phyloP scores from a whole-genome alignment of 2,329 filamentous ascomycete genomes.

The Periconia digitata region DNA sequence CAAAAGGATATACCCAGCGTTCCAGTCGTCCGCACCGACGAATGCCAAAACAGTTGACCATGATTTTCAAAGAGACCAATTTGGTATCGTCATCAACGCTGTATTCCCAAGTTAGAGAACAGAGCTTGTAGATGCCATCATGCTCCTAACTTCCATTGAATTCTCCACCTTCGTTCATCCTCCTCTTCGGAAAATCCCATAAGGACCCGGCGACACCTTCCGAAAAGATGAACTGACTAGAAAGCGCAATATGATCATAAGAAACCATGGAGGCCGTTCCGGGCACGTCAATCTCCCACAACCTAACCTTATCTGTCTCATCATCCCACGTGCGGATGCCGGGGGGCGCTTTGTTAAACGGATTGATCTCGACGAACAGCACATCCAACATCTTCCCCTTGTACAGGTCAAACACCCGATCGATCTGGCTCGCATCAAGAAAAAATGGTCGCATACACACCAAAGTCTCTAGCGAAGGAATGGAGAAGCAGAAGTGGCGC shows the following conservation, averaged over 20 bases:
- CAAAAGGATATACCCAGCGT: too few relatives aligned
- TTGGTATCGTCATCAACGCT: too few relatives aligned
- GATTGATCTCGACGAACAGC: constrained; percentile 28
- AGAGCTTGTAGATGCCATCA: not conserved
- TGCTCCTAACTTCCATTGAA: not conserved
- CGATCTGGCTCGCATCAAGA: constrained; percentile 17
- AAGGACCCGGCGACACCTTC: constrained; percentile 24
- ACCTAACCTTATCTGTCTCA: constrained; percentile 20
- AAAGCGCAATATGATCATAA: constrained; percentile 24
- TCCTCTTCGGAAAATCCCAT: constrained; percentile 21
- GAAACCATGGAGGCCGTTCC: constrained; percentile 33
- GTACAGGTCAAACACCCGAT: constrained; percentile 19
- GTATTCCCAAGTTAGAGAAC: not conserved
- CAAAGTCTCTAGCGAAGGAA: constrained; percentile 18
- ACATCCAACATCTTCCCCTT: constrained; percentile 23
- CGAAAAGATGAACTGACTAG: constrained; percentile 29
- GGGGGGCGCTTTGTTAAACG: constrained; percentile 24
- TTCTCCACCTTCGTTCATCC: too few relatives aligned
- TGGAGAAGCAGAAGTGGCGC: constrained; percentile 18
- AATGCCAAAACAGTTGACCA: too few relatives aligned
- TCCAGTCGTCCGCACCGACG: too few relatives aligned
- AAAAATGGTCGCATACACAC: constrained; percentile 18
- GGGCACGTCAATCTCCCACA: constrained; percentile 33
- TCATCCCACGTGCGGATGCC: constrained; percentile 21
- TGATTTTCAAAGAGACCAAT: too few relatives aligned